Base-by-base conservation (phyloP, 2,329 filamentous ascomycete genomes). In the Hypoxylon sp. region DNA sequence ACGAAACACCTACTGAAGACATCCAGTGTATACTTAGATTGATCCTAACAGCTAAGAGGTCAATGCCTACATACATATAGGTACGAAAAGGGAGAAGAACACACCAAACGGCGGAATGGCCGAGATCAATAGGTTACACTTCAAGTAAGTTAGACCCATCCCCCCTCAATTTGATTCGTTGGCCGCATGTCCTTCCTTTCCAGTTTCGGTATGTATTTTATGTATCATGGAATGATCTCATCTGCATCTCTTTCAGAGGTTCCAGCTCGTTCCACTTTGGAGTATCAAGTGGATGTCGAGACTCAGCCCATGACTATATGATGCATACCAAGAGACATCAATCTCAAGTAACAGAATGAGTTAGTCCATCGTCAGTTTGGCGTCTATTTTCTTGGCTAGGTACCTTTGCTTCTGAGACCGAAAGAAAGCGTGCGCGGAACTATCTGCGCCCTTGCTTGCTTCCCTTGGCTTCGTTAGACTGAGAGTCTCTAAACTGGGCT, bases 41-140 rank as follows among this genome's bases (percentile, higher is more conserved):
- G 10, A n/a, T 39, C 33, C n/a, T 11, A 44, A 47, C 22, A 59
- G 44, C 46, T 19, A 6, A 51, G 57, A 35, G 8, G 3, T 24
- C 24, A 22, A 22, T 3, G 22, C 13, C 17, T 37, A n/a, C n/a
- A n/a, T n/a, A n/a, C n/a, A n/a, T n/a, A n/a, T n/a, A 22, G 19
- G 19, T 22, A 26, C 13, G 14, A 19, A 33, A 52, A 53, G 37
- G 22, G 8, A 35, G 48, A 11, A 47, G 17, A 63, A 33, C 24
- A 13, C n/a, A 31, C 17, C 56, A 59, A 31, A 53, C 42, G 11
- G 47, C 72, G 74, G 53, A 61, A 82, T 81, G 79, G 65, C 78
- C 37, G 76, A 78, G 63, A 63, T 77, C 31, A 84, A 84, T 72
- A 76, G 81, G 76, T 75, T 77, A 35, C 80, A 80, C 65, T 84